phyloP scores from a whole-genome alignment of 129 eudicot species.

The Escallonia herrerae region DNA sequence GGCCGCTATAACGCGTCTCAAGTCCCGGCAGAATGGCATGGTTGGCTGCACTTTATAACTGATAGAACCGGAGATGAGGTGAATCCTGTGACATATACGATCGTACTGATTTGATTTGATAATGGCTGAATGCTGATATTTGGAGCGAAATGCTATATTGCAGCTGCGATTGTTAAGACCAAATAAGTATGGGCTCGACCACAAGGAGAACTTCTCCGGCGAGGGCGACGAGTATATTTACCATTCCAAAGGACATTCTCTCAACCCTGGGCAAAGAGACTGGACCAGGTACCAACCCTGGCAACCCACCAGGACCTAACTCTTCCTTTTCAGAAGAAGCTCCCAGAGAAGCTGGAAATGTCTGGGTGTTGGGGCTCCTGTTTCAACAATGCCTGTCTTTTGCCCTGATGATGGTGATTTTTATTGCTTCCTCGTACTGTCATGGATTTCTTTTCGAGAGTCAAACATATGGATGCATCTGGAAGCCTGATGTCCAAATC shows the following conservation, averaged over 20 bases:
- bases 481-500: too few species aligned
- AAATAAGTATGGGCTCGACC: slow-evolving; percentile 85
- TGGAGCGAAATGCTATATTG: slow-evolving; percentile 8
- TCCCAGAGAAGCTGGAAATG: slow-evolving; percentile 7
- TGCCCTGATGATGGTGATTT: too few species aligned
- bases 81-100: not conserved
- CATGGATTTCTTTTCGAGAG: too few species aligned
- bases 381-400: not conserved
- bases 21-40: slow-evolving; percentile 99
- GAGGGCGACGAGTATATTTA: slow-evolving; percentile 91
- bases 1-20: slow-evolving; percentile 95
- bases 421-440: too few species aligned
- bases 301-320: slow-evolving; percentile 74
- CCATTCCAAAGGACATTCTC: slow-evolving; percentile 92
- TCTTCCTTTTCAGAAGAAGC: slow-evolving; percentile 4
- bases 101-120: not conserved
- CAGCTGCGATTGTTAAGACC: slow-evolving; percentile 89
- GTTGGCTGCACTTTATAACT: slow-evolving; percentile 89
- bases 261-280: slow-evolving; percentile 90
- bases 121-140: not conserved
- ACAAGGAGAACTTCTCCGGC: slow-evolving; percentile 88
- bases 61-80: slow-evolving; percentile 99
- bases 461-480: too few species aligned
- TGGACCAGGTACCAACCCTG: slow-evolving; percentile 93
- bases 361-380: slow-evolving; percentile 1